Evolutionary conservation across 352 stramenopile genomes (phyloP).

Genomic region (Globisporangium middletonii): DNA sequence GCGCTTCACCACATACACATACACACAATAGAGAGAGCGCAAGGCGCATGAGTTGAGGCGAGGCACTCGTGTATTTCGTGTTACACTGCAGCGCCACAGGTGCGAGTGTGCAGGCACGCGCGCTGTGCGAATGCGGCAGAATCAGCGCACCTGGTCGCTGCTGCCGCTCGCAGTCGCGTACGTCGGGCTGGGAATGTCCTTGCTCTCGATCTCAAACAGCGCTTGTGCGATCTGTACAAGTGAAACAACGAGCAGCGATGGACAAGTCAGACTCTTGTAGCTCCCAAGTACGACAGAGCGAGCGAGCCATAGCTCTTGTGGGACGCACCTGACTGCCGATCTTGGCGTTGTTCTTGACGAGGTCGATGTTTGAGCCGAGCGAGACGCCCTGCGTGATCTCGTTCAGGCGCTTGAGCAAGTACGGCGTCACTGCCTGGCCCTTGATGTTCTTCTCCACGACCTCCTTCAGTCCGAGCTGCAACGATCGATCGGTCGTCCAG

Average conservation of each 20-base stretch:
- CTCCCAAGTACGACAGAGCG: slow-evolving; percentile 3
- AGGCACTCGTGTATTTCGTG: not conserved
- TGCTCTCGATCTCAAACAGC: slow-evolving; percentile 55
- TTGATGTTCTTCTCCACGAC: slow-evolving; percentile 79
- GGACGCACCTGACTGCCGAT: slow-evolving; percentile 89
- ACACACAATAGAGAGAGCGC: not conserved
- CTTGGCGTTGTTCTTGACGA: slow-evolving; percentile 96
- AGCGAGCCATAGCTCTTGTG: not conserved
- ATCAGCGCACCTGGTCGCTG: slow-evolving; percentile 35
- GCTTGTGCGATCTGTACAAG: slow-evolving; percentile 45
- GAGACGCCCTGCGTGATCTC: slow-evolving; percentile 92
- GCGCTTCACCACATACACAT: slow-evolving; percentile 8
- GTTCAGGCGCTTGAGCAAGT: slow-evolving; percentile 85
- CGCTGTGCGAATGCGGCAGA: not conserved
- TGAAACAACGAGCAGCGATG: too few species aligned
- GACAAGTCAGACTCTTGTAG: too few species aligned
- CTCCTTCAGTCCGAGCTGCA: slow-evolving; percentile 72
- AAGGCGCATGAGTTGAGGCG: not conserved
- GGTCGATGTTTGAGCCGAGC: slow-evolving; percentile 94
- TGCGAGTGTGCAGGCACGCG: not conserved
- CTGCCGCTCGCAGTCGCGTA: slow-evolving; percentile 17
- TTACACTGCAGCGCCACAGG: not conserved
- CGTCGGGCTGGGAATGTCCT: slow-evolving; percentile 12
- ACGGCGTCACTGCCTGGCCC: slow-evolving; percentile 95
- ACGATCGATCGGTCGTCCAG: not conserved